Evolutionary conservation across 345 rosid species (phyloP).

Genomic region (Brassica carinata): DNA sequence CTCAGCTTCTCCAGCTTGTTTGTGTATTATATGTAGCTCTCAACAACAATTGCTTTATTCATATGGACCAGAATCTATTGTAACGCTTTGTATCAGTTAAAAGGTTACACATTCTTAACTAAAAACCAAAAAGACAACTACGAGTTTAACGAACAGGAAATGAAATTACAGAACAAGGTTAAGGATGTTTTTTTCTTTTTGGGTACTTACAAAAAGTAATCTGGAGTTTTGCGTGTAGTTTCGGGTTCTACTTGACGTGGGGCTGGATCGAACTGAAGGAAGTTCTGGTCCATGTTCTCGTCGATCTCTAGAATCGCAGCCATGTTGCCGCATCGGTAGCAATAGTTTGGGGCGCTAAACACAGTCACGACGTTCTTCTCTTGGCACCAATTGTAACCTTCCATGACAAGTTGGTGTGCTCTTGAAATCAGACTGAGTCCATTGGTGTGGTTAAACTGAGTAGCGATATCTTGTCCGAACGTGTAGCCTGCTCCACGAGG

Average conservation of each 20-base stretch:
- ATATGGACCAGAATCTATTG: slow-evolving; percentile 9
- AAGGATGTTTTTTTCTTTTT: not conserved
- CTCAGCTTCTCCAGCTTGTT: slow-evolving; percentile 18
- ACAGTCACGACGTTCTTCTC: slow-evolving; percentile 94
- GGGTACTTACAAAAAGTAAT: slow-evolving; percentile 84
- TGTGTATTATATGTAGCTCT: slow-evolving; percentile 21
- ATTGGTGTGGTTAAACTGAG: slow-evolving; percentile 81
- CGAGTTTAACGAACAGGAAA: slow-evolving; percentile 2
- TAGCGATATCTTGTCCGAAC: slow-evolving; percentile 76
- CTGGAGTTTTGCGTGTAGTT: slow-evolving; percentile 94
- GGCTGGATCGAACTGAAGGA: slow-evolving; percentile 93
- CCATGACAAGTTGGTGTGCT: slow-evolving; percentile 98
- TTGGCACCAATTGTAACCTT: slow-evolving; percentile 97
- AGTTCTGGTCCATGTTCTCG: slow-evolving; percentile 94
- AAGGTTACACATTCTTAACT: slow-evolving; percentile 8
- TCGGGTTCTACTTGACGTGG: slow-evolving; percentile 94
- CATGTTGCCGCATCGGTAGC: slow-evolving; percentile 97
- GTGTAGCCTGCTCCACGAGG: slow-evolving; percentile 99
- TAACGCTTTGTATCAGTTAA: not conserved
- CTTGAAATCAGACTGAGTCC: slow-evolving; percentile 87
- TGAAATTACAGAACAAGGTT: not conserved
- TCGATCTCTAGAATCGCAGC: slow-evolving; percentile 94
- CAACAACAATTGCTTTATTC: slow-evolving; percentile 11
- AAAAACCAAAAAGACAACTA: not conserved
- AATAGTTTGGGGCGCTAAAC: slow-evolving; percentile 93